Percentiles rank a stretch among this genome's conserved stretches.
phyloP scores from a whole-genome alignment of 2,329 filamentous ascomycete species.

The Hawksworthiomyces lignivorus region DNA sequence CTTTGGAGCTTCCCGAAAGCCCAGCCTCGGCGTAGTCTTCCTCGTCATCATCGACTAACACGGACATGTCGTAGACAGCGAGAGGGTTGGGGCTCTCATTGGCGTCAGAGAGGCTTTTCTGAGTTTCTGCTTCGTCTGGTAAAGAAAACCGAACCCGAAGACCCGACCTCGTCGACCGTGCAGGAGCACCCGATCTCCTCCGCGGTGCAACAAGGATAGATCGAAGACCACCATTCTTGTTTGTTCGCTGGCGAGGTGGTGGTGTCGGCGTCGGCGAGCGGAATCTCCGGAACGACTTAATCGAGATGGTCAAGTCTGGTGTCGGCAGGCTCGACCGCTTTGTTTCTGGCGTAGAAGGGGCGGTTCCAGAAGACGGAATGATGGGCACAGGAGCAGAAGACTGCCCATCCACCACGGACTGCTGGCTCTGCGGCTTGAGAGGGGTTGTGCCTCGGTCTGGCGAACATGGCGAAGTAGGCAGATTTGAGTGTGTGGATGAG shows the following conservation, averaged over 20 bases:
- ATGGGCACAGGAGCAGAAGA: neutral
- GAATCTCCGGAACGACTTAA: conserved; percentile 46
- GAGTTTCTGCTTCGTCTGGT: neutral
- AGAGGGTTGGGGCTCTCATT: too few species aligned
- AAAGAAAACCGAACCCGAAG: conserved; percentile 28
- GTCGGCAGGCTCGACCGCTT: conserved; percentile 27
- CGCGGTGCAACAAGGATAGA: conserved; percentile 15
- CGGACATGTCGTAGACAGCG: too few species aligned
- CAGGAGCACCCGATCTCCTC: neutral
- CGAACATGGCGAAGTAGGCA: conserved; percentile 8
- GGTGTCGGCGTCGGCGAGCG: conserved; percentile 40
- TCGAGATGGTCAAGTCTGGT: conserved; percentile 39
- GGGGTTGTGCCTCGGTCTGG: neutral
- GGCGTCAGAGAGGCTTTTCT: too few species aligned
- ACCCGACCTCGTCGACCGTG: neutral
- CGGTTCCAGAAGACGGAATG: conserved; percentile 7
- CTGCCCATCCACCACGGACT: too few species aligned
- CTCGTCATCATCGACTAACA: neutral
- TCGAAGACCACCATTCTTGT: neutral
- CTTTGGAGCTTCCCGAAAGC: neutral
- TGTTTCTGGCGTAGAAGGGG: conserved; percentile 22
- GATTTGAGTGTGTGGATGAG: neutral
- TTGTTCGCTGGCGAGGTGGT: conserved; percentile 15
- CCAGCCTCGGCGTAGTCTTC: conserved; percentile 12
- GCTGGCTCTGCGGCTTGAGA: neutral